Base-by-base conservation (phyloP, 2,329 filamentous ascomycete genomes). In the Aureobasidium melanogenum region DNA sequence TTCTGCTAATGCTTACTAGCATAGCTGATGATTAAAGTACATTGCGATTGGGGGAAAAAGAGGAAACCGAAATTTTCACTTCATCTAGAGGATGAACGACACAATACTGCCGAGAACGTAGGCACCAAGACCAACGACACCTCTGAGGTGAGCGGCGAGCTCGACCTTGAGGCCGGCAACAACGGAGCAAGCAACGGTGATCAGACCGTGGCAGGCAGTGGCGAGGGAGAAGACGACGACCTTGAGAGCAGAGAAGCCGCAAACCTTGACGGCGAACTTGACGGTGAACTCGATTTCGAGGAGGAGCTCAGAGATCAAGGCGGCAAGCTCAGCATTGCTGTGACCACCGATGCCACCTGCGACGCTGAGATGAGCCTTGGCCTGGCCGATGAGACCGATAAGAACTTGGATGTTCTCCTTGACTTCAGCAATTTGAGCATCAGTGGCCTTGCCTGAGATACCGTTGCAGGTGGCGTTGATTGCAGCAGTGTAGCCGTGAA, bases 241-340 rank as follows among this genome's bases (percentile, higher is more conserved):
- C 32, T 41, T 41, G 10, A 59, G 44, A 34, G 4, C 34, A 10
- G 10, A 17, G 17, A 15, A 28, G 26, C 56, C 56, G 44, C 56
- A 59, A 34, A 59, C 36, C 56, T 59, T 59, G 56, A 50, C 38
- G 15, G 56, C 56, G 32, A 48, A 59, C 56, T 59, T 48, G 56
- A 59, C 56, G 24, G 56, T 59, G 56, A 59, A 59, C 17, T 59
- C 56, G 5, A 59, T 17, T 26, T 59, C 56, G 17, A 59, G 19
- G 34, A 59, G 56, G 44, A 59, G 56, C 5, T 32, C 56, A 8
- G 43, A 17, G 9, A 59, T 59, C 32, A 59, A 17, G 19, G 34
- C 19, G 24, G 56, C 43, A 17, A 59, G 44, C 34, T 59, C 56
- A 32, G 56, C 44, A 10, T 50, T 34, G 44, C 43, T 59, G 43